Base-by-base conservation (phyloP, 129 eudicot species). In the Deinandra increscens region DNA sequence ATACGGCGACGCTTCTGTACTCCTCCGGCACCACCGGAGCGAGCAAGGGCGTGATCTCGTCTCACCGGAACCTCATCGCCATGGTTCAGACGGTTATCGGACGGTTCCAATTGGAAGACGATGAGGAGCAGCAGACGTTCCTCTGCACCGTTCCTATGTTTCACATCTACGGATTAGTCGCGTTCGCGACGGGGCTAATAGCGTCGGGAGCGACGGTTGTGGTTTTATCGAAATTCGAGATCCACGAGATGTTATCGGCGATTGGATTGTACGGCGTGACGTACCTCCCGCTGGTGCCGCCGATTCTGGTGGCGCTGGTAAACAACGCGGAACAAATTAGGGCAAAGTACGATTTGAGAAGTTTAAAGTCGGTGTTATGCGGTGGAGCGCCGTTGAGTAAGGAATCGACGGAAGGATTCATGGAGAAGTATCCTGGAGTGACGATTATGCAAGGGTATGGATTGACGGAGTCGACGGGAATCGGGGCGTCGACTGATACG, bases 301-400 rank as follows among this genome's bases (percentile, higher is more conserved):
- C 99, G 19, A 94, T 94, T 41, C 76, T 89, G 11, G 95, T 94
- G 26, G 93, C 89, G 12, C 62, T 94, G 9, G 86, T 87, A 1
- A 90, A 89, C 69, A 71, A 74, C 77, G 96, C 97, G 0, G 89
- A 83, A 2, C 49, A 29, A n/a, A 79, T 94, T 4, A 80, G 54
- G 33, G 66, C 64, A 9, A 80, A 83, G 51, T 94, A 87, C 65
- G 83, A 94, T 74, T 42, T 94, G 41, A 56, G 71, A 12, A 81
- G 82, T 37, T 50, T 94, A 44, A 80, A 69, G 10, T 72, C 60
- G 9, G 97, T 79, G 20, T 64, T 94, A 31, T 84, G 80, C 1
- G 99, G 99, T 3, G 99, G 99, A 0, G 99, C 99, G 15, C 99
- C 99, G 75, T 75, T 94, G 81, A 83, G 99, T 60, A 89, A 83